phyloP scores from a whole-genome alignment of 768 basidiomycete species.

The Lactarius sp. region DNA sequence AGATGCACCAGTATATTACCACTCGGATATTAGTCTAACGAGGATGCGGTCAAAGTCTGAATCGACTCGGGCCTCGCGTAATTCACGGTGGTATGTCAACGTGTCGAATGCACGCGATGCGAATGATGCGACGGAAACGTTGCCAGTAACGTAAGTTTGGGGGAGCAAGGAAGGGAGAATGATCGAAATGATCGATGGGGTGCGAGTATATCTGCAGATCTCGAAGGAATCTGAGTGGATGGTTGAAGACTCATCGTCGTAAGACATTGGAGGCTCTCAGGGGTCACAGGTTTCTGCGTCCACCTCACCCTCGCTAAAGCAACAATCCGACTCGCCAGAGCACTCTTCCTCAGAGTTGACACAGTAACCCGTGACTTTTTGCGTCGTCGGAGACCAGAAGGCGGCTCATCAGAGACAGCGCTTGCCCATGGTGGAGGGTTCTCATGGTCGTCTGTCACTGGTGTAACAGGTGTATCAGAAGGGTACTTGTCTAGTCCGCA shows the following conservation, averaged over 20 bases:
- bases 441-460: neutral
- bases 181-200: conserved; percentile 8
- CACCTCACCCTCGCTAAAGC: too few relatives aligned
- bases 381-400: conserved; percentile 21
- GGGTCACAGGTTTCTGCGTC: conserved; percentile 23
- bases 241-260: too few relatives aligned
- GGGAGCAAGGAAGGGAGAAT: conserved; percentile 23
- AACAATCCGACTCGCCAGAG: conserved; percentile 33
- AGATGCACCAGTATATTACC: too few relatives aligned
- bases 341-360: conserved; percentile 21
- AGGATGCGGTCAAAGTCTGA: too few relatives aligned
- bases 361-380: conserved; percentile 14
- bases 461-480: too few relatives aligned
- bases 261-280: conserved; percentile 9
- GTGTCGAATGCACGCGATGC: too few relatives aligned
- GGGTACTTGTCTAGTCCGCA: too few relatives aligned
- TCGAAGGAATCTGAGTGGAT: too few relatives aligned
- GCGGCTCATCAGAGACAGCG: conserved; percentile 1
- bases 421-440: conserved; percentile 15
- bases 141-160: conserved; percentile 35
- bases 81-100: too few relatives aligned
- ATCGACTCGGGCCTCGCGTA: too few relatives aligned
- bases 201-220: neutral
- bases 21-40: too few relatives aligned
- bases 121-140: too few relatives aligned